Base-by-base conservation (phyloP, 495 filamentous ascomycete species). In the Evernia prunastri region DNA sequence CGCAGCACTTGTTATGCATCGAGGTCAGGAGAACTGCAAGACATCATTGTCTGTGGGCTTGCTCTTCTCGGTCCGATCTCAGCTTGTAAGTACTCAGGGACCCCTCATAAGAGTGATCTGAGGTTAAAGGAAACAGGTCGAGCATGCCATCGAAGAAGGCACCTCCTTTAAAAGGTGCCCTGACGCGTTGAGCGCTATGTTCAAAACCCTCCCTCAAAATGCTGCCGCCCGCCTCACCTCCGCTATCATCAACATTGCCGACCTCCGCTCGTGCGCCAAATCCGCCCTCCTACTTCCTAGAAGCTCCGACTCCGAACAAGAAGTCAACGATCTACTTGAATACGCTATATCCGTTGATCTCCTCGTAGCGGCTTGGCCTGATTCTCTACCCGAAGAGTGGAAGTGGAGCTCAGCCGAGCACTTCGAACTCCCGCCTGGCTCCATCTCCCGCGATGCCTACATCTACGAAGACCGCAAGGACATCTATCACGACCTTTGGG, bases 401-500 rank as follows among this genome's bases (percentile, higher is more conserved):
- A 59, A 63, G 0, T 74, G 70, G 20, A 62, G 64, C 18, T 63
- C 70, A 23, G 76, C 77, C 20, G 68, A 67, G 18, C 66, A 68
- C 11, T 77, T 80, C 39, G 67, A 69, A n/a, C 47, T 60, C 47
- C 67, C 67, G 4, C 40, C 39, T 0, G n/a, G 17, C 36, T 27
- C 57, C n/a, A 69, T 76, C 36, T 74, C 69, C 12, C 61, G 72
- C 6, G 71, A 73, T 2, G 74, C 73, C 23, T 71, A 45, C 4
- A 58, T 76, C 23, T 87, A 83, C 67, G 75, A 78, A 13, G 77
- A 78, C 59, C 76, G 76, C 37, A 85, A 83, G 66, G 86, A 89
- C 70, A 72, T 79, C 61, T 89, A 89, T 69, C 63, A 71, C 3
- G 79, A 86, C 66, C 75, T 84, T 58, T 87, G 83, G 81, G 79